A percentile compares a stretch with the other conserved stretches of the same genome.
Evolutionary conservation across 306 rosid species (phyloP).

Genomic region (Medicago ruthenica): DNA sequence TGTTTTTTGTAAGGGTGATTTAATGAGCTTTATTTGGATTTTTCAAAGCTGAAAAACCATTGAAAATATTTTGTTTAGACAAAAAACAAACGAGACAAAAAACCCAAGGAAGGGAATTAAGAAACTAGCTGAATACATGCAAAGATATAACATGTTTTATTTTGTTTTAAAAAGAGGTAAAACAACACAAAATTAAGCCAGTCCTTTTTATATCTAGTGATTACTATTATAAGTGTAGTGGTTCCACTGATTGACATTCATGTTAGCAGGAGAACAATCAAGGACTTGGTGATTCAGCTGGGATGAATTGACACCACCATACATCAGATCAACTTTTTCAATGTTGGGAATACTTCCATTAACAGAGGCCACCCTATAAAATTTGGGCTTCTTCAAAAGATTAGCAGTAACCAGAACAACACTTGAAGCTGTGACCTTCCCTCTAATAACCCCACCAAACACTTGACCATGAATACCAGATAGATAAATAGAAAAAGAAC

Average conservation of each 20-base stretch:
- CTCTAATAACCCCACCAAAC: conserved; percentile 67
- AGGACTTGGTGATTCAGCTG: no score
- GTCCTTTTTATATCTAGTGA: neutral
- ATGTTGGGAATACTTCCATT: neutral
- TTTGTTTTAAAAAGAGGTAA: no score
- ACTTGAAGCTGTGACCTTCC: conserved; percentile 52
- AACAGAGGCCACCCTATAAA: conserved; percentile 36
- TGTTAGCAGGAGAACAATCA: conserved; percentile 22
- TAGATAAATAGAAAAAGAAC: conserved; percentile 52
- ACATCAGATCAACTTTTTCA: neutral
- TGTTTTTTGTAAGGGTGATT: no score
- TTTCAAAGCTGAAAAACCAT: no score
- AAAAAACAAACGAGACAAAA: no score
- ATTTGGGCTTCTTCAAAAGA: conserved; percentile 42
- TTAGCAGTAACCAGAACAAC: conserved; percentile 47
- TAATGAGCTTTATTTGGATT: no score
- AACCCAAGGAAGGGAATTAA: no score
- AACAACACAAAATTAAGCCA: no score
- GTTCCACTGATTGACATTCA: conserved; percentile 51
- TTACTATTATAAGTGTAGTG: conserved; percentile 11
- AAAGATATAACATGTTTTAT: no score
- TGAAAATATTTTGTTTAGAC: no score
- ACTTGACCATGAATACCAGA: conserved; percentile 55
- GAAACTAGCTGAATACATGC: no score
- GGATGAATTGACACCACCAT: neutral